Evolutionary conservation across 257 asterid species (phyloP).

Genomic region (Apocynum venetum): DNA sequence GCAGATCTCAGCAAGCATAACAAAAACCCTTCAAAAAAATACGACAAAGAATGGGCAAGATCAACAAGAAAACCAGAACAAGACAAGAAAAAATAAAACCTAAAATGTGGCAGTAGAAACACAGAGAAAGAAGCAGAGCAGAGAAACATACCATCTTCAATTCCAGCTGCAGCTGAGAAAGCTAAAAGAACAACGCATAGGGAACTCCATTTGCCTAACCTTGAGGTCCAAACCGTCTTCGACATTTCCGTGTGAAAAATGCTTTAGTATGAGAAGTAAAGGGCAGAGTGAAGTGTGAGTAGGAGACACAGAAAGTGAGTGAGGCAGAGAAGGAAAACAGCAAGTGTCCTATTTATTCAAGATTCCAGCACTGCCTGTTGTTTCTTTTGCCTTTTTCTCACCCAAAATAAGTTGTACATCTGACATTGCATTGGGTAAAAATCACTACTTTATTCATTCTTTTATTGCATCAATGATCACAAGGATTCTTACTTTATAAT

Average conservation of each 20-base stretch:
- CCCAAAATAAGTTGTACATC: not conserved
- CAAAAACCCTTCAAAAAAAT: not conserved
- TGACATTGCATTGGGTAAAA: not conserved
- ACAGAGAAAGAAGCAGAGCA: constrained; percentile 6
- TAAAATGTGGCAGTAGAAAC: not conserved
- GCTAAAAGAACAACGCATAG: constrained; percentile 18
- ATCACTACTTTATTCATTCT: not conserved
- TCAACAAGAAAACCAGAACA: not conserved
- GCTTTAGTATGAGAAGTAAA: not conserved
- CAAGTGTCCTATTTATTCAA: constrained; percentile 38
- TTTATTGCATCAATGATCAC: not conserved
- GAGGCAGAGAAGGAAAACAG: constrained; percentile 17
- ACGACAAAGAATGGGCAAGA: not conserved
- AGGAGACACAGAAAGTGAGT: not conserved
- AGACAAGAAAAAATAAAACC: not conserved
- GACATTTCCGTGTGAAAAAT: not conserved
- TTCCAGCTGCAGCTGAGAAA: constrained; percentile 23
- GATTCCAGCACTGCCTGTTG: constrained; percentile 20
- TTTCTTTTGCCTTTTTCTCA: not conserved
- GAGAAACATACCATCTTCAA: constrained; percentile 39
- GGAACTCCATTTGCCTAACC: constrained; percentile 24
- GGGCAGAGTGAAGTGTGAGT: not conserved
- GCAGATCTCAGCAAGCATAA: constrained; percentile 5
- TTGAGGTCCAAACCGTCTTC: constrained; percentile 36
- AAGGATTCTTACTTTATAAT: not conserved